Evolutionary conservation across 148 eudicot species (phyloP).

Genomic region (Rhododendron williamsianum): DNA sequence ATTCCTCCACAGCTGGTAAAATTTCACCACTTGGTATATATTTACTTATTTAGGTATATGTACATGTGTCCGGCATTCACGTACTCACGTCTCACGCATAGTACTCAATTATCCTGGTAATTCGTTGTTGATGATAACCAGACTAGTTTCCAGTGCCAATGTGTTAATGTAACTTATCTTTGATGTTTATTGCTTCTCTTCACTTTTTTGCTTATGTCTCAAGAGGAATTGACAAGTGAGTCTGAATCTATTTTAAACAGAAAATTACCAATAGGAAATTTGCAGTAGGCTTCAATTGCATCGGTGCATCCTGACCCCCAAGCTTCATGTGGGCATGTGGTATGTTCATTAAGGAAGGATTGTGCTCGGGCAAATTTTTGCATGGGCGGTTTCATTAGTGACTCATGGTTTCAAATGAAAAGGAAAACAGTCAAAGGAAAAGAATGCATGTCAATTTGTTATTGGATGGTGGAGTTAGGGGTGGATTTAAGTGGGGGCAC

Average conservation of each 20-base stretch:
- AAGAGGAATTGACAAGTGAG: neutral
- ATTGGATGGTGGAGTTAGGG: neutral
- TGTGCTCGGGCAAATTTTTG: neutral
- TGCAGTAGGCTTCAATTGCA: neutral
- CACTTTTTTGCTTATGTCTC: neutral
- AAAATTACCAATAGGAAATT: neutral
- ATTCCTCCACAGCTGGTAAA: conserved; percentile 24
- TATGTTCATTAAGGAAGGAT: neutral
- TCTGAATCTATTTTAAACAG: neutral
- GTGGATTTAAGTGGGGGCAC: too few relatives aligned
- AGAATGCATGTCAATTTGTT: neutral
- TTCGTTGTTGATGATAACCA: neutral
- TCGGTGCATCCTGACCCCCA: neutral
- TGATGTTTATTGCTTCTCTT: neutral
- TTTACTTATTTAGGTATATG: neutral
- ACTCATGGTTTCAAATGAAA: neutral
- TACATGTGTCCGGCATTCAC: neutral
- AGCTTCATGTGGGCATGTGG: neutral
- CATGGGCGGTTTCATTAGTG: too few relatives aligned
- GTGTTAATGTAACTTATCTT: neutral
- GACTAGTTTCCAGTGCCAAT: neutral
- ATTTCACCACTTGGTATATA: neutral
- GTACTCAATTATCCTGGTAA: neutral
- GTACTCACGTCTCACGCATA: neutral
- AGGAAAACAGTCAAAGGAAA: neutral